phyloP scores from a whole-genome alignment of 129 eudicot genomes.

The Apium graveolens region DNA sequence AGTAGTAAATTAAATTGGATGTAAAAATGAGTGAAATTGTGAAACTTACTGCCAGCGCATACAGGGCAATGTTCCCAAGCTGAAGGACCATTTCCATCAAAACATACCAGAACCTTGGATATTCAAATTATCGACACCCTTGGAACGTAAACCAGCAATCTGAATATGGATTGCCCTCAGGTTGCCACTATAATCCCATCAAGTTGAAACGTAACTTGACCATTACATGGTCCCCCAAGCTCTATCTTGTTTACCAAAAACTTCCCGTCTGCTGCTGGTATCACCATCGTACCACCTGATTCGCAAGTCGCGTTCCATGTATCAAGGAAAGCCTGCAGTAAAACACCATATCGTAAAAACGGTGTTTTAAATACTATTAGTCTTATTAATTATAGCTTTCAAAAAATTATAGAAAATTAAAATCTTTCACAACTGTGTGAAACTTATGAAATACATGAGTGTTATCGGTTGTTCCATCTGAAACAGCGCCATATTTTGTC shows the following conservation, averaged over 20 bases:
- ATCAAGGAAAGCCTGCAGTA: background rate
- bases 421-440: too few relatives aligned
- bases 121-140: background rate
- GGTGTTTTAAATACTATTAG: too few relatives aligned
- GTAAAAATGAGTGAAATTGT: too few relatives aligned
- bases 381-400: too few relatives aligned
- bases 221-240: background rate
- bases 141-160: background rate
- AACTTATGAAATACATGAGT: background rate
- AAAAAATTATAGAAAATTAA: too few relatives aligned
- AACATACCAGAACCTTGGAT: background rate
- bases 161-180: background rate
- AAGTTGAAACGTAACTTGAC: background rate
- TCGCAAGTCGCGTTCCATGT: background rate
- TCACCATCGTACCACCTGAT: conserved; percentile 1
- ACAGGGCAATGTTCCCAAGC: background rate
- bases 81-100: conserved; percentile 8
- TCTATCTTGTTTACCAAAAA: background rate
- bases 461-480: background rate
- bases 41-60: background rate
- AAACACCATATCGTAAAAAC: background rate
- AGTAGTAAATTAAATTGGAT: too few relatives aligned
- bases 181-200: background rate
- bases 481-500: background rate
- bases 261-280: background rate